These are phyloP conservation scores for Thymus mandschuricus DNA, from an alignment of 257 asterid genomes.

Conservation along the genomic window DNA sequence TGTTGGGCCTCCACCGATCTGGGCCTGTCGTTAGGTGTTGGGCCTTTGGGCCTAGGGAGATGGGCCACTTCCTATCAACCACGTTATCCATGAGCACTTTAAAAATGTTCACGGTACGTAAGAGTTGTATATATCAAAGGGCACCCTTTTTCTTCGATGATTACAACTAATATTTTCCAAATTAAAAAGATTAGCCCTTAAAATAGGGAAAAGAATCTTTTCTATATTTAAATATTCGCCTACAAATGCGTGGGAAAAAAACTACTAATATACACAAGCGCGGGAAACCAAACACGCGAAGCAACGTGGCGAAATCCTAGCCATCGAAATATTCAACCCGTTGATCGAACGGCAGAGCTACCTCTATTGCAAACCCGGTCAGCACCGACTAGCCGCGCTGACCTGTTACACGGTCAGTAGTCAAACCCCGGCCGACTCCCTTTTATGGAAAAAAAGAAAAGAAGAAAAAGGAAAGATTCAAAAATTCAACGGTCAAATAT, in stretches of 20 bases:
- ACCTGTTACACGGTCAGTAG: slow-evolving; percentile 31
- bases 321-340: background rate
- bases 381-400: slow-evolving; percentile 38
- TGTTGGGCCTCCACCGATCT: no score
- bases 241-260: background rate
- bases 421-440: slow-evolving; percentile 31
- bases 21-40: no score
- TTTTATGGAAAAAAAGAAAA: background rate
- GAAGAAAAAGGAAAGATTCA: slow-evolving; percentile 19
- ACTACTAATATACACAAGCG: background rate
- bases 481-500: slow-evolving; percentile 41
- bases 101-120: no score
- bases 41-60: no score
- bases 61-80: no score
- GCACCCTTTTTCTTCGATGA: background rate
- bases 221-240: background rate
- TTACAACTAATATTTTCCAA: background rate
- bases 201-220: background rate
- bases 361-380: background rate
- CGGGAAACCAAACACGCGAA: background rate
- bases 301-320: slow-evolving; percentile 15
- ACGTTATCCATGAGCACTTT: no score
- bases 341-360: background rate
- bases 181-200: background rate
- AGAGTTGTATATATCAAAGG: background rate